Base-by-base conservation (phyloP, 176 grass and related monocot species). In the Carex parvula region DNA sequence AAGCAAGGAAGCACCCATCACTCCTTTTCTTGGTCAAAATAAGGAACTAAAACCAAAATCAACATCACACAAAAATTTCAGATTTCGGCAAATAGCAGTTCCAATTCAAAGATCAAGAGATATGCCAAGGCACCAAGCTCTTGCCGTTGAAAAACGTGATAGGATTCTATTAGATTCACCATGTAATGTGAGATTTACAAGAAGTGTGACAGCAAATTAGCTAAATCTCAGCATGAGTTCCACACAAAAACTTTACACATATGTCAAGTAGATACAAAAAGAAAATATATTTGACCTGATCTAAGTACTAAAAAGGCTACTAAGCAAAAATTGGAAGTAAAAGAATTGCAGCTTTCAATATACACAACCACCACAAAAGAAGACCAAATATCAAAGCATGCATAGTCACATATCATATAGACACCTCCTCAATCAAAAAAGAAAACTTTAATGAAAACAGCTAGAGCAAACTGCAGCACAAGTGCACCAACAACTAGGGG, bases 401-500 rank as follows among this genome's bases (percentile, higher is more conserved):
- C 80, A 18, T 48, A 82, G 22, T 29, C 20, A 50, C 8, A 12
- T 66, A 64, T 82, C 42, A 29, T 46, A 10, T 82, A 68, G 68
- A 50, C 46, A 52, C 20, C 84, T 83, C 83, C 87, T 95, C 70
- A 95, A 60, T 89, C 86, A 79, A 98, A 98, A 87, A 98, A 98
- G 89, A 92, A 93, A 86, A 93, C 88, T 89, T 98, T 98, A 84
- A 98, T 93, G 85, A 98, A 93, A 83, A 98, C 75, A 67, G 96
- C 88, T 64, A 98, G 85, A 84, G 84, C 83, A 89, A 98, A 88
- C 82, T 98, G 96, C 87, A 98, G 72, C 54, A 87, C 59, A 39
- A 86, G 58, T 61, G 93, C 96, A 84, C 91, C 85, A 18, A 90
- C 89, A 57, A 92, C 87, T 78, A 93, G 82, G 75, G 84, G 75